Base-by-base conservation (phyloP, 305 asterid species). In the Fraxinus sp. region DNA sequence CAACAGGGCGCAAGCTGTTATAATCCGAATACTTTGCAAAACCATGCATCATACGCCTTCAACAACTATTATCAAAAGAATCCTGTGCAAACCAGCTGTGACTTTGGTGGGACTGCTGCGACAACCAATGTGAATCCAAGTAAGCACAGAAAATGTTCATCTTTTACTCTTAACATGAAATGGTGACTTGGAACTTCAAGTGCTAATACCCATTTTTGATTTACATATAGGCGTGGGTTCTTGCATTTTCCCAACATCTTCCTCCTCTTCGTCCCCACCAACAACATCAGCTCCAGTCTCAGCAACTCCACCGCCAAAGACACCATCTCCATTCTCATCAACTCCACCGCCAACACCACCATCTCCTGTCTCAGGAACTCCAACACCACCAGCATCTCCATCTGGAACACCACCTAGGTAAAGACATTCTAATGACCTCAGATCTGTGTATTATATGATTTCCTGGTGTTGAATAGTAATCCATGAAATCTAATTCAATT, bases 21-120 rank as follows among this genome's bases (percentile, higher is more conserved):
- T 26, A 91, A 86, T 86, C 98, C 98, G 0, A 88, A 83, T 84
- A 87, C 83, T 22, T 70, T 95, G 81, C 87, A 88, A 86, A 88
- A 83, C 55, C 98, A 93, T 80, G 98, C 98, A 2, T 95, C 98
- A 0, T 90, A 82, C 39, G 98, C 98, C 18, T 95, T 95, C 77
- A 95, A 95, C 80, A 88, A 90, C 88, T 94, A 94, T 83, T 95
- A 85, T 68, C 97, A 92, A 80, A 94, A 86, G 82, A 94, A 94
- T 85, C 98, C 97, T 0, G 79, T 80, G 11, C 94, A 39, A 39
- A 89, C 93, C 2, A 92, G 99, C 89, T 95, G 99, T 35, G 97
- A 94, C 81, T 95, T 95, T 84, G 97, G 95, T 22, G 99, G 98
- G 66, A 62, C 30, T 59, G 70, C 70, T 59, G 70, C 30, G 28